These are phyloP conservation scores for Aspergillus affinis DNA, from an alignment of 495 filamentous ascomycete species.

Conservation along the genomic window DNA sequence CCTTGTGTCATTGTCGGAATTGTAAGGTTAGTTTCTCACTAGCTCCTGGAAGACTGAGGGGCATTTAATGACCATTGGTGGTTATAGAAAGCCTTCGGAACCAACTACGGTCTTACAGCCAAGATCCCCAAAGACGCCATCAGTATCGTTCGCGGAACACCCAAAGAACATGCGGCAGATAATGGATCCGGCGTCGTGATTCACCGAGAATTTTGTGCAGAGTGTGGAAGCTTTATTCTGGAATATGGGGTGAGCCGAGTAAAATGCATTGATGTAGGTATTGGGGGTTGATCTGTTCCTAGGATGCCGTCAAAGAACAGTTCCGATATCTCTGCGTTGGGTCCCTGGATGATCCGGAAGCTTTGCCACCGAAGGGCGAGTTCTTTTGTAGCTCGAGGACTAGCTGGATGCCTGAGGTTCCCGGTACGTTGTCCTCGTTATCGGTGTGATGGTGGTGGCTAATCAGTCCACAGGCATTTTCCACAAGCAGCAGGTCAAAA, in stretches of 20 bases:
- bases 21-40: too few species aligned
- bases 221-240: constrained; percentile 60
- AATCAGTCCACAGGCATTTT: constrained; percentile 47
- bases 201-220: constrained; percentile 63
- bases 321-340: constrained; percentile 66
- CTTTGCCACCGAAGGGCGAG: constrained; percentile 64
- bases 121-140: constrained; percentile 55
- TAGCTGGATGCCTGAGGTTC: constrained; percentile 64
- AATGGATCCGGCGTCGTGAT: constrained; percentile 55
- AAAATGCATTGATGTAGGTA: not conserved
- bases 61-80: too few species aligned
- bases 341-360: constrained; percentile 60
- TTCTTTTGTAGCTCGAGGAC: constrained; percentile 62
- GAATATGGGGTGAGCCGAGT: constrained; percentile 57
- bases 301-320: constrained; percentile 55
- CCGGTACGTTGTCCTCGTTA: constrained; percentile 39
- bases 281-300: not conserved
- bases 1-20: constrained; percentile 64
- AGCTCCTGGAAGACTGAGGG: too few species aligned
- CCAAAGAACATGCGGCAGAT: constrained; percentile 54
- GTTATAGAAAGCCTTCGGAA: constrained; percentile 57
- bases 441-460: not conserved
- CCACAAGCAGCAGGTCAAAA: constrained; percentile 59
- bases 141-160: constrained; percentile 35
- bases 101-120: constrained; percentile 62